Base-by-base conservation (phyloP, 2,329 filamentous ascomycete species). In the Diaporthe vexans region DNA sequence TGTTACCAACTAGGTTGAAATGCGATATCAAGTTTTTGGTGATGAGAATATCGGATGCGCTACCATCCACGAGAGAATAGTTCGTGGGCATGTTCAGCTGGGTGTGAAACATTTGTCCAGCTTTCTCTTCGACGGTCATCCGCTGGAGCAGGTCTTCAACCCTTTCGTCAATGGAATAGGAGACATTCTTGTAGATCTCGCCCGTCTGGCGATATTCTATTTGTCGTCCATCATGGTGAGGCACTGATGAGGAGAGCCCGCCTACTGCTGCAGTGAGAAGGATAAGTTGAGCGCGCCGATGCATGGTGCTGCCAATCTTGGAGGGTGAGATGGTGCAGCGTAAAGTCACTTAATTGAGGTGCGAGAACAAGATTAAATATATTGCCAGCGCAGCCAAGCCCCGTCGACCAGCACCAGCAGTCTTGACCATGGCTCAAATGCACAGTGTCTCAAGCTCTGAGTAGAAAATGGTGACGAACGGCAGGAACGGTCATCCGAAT, bases 1-100 rank as follows among this genome's bases (percentile, higher is more conserved):
- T 59, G 15, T 65, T 37, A 3, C 76, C 76, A 19, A 76, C n/a
- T n/a, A 76, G 74, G n/a, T 76, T 76, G 69, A 76, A 76, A 54
- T 76, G 76, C 4, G 37, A 65, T 71, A 76, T 74, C 37, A 69
- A 46, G 57, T 76, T 76, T 7, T 67, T 24, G n/a, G 19, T 51
- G 17, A 72, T 58, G 10, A 72, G 52, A 4, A 48, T 9, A 48
- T 61, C 70, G 40, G 70, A 61, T 37, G 56, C 70, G 33, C 56
- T 61, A 17, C n/a, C 52, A 15, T 61, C 5, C 4, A 61, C 26
- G 8, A 72, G 26, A 11, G 26, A 29, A 29, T 61, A 58, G 37
- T 72, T 37, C 26, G 70, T 13, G 8, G 54, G 54, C 54, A 61
- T 58, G 46, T 61, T 52, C 11, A 72, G 26, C n/a, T 61, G 68